phyloP scores from a whole-genome alignment of 768 basidiomycete species.

The Chlorophyllum brunneum region DNA sequence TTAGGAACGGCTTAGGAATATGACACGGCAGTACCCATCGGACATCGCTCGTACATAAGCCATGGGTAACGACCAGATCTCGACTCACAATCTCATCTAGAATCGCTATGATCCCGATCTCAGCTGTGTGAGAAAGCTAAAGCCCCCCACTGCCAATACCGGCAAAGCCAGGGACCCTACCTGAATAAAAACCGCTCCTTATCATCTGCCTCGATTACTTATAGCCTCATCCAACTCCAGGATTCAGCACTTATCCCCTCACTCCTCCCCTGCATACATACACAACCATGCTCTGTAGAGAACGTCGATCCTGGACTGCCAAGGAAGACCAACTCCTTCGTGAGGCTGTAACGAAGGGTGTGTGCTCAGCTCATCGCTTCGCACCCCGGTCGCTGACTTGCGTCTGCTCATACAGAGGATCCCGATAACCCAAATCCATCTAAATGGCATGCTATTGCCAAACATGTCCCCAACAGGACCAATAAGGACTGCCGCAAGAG shows the following conservation, averaged over 20 bases:
- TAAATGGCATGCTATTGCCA: conserved; percentile 62
- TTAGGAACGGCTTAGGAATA: conserved; percentile 21
- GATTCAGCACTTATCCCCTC: conserved; percentile 18
- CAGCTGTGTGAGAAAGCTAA: conserved; percentile 22
- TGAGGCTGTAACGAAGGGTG: conserved; percentile 47
- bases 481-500: conserved; percentile 65
- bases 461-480: conserved; percentile 56
- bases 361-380: not conserved
- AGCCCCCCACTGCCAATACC: conserved; percentile 26
- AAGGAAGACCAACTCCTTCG: conserved; percentile 52
- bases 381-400: conserved; percentile 16
- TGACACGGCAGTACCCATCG: conserved; percentile 23
- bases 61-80: conserved; percentile 19
- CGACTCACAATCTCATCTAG: conserved; percentile 22
- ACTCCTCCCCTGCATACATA: conserved; percentile 13
- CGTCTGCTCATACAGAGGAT: conserved; percentile 46
- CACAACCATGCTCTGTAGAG: conserved; percentile 36
- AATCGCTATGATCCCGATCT: conserved; percentile 31
- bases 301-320: conserved; percentile 49
- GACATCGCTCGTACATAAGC: conserved; percentile 26
- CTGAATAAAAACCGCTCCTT: conserved; percentile 21
- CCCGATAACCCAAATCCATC: conserved; percentile 53
- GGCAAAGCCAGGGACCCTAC: conserved; percentile 16
- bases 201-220: conserved; percentile 21
- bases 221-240: conserved; percentile 16